Percentiles rank a stretch among this genome's conserved stretches.
Evolutionary conservation across 2,329 filamentous ascomycete genomes (phyloP).

Genomic region (Fusarium subglutinans): DNA sequence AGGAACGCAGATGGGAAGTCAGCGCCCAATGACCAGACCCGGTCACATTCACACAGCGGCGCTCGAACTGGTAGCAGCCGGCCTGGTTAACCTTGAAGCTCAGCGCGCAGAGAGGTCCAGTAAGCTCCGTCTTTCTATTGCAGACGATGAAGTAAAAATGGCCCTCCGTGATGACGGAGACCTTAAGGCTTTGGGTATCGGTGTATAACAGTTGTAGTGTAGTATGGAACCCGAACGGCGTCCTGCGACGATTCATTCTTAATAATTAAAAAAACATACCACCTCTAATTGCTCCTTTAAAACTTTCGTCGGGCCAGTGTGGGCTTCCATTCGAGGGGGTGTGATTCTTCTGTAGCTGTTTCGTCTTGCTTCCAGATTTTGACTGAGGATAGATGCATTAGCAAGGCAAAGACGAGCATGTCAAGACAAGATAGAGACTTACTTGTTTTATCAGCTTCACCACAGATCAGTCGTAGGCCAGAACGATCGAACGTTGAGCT

Average conservation of each 20-base stretch:
- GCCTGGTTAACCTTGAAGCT: constrained; percentile 85
- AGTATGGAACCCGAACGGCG: constrained; percentile 30
- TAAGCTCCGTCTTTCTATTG: constrained; percentile 84
- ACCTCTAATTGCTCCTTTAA: constrained; percentile 50
- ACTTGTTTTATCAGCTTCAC: constrained; percentile 96
- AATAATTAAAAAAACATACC: constrained; percentile 3
- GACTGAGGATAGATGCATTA: constrained; percentile 56
- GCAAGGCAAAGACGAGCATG: constrained; percentile 34
- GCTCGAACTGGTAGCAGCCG: constrained; percentile 85
- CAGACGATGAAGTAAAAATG: constrained; percentile 89
- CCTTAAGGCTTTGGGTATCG: constrained; percentile 79
- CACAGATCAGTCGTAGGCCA: constrained; percentile 87
- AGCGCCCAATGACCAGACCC: constrained; percentile 46
- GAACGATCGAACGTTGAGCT: constrained; percentile 91
- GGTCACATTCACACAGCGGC: constrained; percentile 73
- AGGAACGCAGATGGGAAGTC: constrained; percentile 40
- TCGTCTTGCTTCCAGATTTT: constrained; percentile 98
- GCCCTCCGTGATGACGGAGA: constrained; percentile 90
- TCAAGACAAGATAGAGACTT: constrained; percentile 42
- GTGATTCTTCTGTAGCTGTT: constrained; percentile 86
- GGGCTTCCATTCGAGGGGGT: constrained; percentile 93
- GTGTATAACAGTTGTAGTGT: constrained; percentile 47
- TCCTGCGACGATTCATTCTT: constrained; percentile 18
- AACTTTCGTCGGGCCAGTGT: constrained; percentile 80
- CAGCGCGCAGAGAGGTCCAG: constrained; percentile 85